These are phyloP conservation scores for Aspergillus vadensis DNA, from an alignment of 2,329 filamentous ascomycete genomes.

Conservation along the genomic window DNA sequence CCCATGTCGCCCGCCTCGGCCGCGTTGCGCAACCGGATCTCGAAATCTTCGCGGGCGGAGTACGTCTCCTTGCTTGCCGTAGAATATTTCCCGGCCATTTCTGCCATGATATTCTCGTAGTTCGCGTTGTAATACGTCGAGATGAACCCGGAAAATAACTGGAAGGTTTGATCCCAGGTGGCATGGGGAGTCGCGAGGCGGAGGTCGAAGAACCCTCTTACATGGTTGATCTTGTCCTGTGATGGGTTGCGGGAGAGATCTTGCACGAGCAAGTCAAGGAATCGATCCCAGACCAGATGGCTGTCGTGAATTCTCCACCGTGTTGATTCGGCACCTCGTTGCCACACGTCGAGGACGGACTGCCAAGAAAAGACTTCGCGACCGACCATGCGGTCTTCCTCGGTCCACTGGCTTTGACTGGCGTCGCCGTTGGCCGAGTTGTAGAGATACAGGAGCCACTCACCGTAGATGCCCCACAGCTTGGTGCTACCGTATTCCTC, in stretches of 20 bases:
- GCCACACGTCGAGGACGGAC: conserved; percentile 57
- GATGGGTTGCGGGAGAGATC: conserved; percentile 53
- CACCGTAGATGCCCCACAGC: conserved; percentile 64
- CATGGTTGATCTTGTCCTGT: conserved; percentile 51
- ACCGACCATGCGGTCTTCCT: conserved; percentile 60
- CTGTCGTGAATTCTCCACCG: conserved; percentile 64
- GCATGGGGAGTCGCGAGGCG: conserved; percentile 61
- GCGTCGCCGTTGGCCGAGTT: conserved; percentile 51
- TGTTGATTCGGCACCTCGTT: conserved; percentile 58
- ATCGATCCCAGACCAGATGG: conserved; percentile 63
- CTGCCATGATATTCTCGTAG: conserved; percentile 62
- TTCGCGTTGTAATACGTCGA: conserved; percentile 56
- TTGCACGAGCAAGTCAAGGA: conserved; percentile 57
- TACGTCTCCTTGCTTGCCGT: conserved; percentile 53
- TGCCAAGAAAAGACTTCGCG: conserved; percentile 62
- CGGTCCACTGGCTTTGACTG: conserved; percentile 47
- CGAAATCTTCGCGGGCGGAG: conserved; percentile 55
- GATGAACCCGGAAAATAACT: conserved; percentile 61
- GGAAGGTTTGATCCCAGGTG: conserved; percentile 61
- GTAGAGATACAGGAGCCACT: conserved; percentile 61
- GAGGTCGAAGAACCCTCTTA: conserved; percentile 55
- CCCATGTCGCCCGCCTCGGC: conserved; percentile 54
- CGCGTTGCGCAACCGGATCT: conserved; percentile 56
- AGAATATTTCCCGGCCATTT: conserved; percentile 49
- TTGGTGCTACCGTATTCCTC: conserved; percentile 64